Conservation (phyloP, 768 basidiomycete genomes). For the Pleurotus sapidus region DNA sequence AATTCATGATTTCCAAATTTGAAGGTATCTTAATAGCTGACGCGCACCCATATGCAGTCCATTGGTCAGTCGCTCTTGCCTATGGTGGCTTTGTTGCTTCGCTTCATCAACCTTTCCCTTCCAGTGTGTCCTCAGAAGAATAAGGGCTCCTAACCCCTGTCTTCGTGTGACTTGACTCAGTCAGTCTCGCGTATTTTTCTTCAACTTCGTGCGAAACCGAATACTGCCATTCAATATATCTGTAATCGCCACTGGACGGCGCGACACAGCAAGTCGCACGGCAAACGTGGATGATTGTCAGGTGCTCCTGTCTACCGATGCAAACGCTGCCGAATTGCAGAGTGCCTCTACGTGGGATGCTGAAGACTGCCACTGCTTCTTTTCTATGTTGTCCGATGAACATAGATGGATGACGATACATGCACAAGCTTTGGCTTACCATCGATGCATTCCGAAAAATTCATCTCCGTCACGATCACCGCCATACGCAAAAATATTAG, state of each 20-base stretch:
- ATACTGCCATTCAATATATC: background rate
- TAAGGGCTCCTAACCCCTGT: background rate
- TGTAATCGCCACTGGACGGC: background rate
- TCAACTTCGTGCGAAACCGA: background rate
- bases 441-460: background rate
- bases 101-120: no score
- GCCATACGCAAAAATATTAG: background rate
- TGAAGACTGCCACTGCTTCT: background rate
- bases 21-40: no score
- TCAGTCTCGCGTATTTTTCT: background rate
- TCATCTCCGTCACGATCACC: background rate
- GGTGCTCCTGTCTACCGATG: background rate
- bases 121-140: background rate
- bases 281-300: background rate
- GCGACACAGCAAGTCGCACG: background rate
- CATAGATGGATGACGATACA: background rate
- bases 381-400: background rate
- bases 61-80: no score
- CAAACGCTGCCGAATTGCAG: background rate
- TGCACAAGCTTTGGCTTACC: background rate
- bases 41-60: no score
- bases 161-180: background rate
- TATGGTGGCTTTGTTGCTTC: no score
- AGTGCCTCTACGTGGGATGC: background rate
- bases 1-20: no score